Conservation (phyloP, 73 alveolate genomes). For the Symbiodinium natans region DNA sequence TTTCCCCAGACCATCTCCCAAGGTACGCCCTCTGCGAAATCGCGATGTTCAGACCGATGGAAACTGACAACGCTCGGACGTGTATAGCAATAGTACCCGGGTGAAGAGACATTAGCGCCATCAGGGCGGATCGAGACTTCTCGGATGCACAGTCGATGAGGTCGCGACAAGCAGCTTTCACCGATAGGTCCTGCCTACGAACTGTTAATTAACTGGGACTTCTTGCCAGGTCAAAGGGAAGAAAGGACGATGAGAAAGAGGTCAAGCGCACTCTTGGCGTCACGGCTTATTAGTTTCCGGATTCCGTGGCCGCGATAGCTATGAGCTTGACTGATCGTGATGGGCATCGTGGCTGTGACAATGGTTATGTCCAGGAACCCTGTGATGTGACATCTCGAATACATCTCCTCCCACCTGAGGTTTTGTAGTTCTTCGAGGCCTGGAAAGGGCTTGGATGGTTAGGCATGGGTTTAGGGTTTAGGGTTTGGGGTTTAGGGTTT, state of each 20-base stretch:
- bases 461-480: too few relatives aligned
- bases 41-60: neutral
- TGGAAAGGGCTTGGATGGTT: too few relatives aligned
- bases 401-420: too few relatives aligned
- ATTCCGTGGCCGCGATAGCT: too few relatives aligned
- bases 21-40: neutral
- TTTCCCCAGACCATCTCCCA: too few relatives aligned
- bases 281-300: too few relatives aligned
- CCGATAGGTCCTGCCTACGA: too few relatives aligned
- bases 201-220: too few relatives aligned
- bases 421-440: constrained; percentile 84
- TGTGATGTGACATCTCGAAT: neutral
- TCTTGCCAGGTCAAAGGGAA: constrained; percentile 67
- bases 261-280: constrained; percentile 79
- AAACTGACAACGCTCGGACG: neutral
- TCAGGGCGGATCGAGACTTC: neutral
- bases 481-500: too few relatives aligned
- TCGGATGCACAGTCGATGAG: neutral
- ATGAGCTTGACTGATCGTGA: too few relatives aligned
- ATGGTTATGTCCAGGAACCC: neutral
- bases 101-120: neutral
- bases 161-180: neutral
- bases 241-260: constrained; percentile 77
- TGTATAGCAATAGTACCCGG: neutral
- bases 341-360: too few relatives aligned